Conservation (phyloP, 768 basidiomycete species). For the Cystobasidium ongulense region DNA sequence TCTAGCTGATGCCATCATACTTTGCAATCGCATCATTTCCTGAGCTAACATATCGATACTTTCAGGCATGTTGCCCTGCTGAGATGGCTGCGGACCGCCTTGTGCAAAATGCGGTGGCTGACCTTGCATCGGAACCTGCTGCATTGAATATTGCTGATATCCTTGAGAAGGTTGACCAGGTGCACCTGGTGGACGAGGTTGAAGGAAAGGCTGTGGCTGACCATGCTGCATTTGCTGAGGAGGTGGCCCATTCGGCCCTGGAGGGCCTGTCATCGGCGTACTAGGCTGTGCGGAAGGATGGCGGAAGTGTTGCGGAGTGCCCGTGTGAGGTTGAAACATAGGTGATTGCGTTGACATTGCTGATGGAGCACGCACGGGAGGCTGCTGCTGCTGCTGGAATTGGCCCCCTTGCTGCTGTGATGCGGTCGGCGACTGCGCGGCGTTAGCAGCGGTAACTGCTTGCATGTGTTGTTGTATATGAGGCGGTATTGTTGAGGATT, state of each 20-base stretch:
- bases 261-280: background rate
- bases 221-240: background rate
- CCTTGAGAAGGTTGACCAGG: background rate
- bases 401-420: background rate
- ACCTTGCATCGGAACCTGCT: background rate
- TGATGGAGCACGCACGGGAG: background rate
- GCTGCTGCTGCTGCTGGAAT: conserved; percentile 19
- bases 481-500: conserved; percentile 8
- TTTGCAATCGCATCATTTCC: conserved; percentile 18
- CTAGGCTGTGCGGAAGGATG: conserved; percentile 3
- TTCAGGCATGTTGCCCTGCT: conserved; percentile 1
- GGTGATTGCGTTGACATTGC: conserved; percentile 13
- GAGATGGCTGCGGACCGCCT: background rate
- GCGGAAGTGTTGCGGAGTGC: background rate
- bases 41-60: conserved; percentile 22
- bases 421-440: background rate
- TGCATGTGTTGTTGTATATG: conserved; percentile 26
- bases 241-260: background rate
- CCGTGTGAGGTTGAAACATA: background rate
- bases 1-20: background rate
- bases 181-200: background rate
- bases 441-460: background rate
- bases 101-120: background rate
- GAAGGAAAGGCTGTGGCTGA: background rate
- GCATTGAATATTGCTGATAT: background rate